Conservation (phyloP, 768 basidiomycete genomes). For the Mrakia hoshinonis region DNA sequence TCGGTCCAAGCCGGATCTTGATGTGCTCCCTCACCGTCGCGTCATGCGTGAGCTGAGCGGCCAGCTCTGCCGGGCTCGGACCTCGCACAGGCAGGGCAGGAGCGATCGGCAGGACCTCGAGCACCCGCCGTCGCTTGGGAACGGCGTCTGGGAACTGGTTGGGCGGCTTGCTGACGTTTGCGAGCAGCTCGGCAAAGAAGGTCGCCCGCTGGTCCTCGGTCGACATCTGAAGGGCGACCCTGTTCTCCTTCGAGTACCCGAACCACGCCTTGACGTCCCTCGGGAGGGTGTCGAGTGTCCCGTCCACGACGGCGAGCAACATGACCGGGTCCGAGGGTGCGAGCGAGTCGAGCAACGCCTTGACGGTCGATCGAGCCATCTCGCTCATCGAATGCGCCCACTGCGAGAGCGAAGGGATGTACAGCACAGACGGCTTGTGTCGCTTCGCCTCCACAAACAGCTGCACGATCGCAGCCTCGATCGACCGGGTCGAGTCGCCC, state of each 20-base stretch:
- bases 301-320: constrained; percentile 80
- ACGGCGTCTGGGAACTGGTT: constrained; percentile 83
- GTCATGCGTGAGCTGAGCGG: constrained; percentile 73
- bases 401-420: constrained; percentile 75
- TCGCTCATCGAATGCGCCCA: constrained; percentile 84
- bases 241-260: constrained; percentile 62
- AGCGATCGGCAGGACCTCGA: constrained; percentile 79
- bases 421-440: constrained; percentile 90
- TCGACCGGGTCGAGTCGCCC: constrained; percentile 80
- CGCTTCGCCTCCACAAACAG: constrained; percentile 94
- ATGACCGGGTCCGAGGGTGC: constrained; percentile 89
- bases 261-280: constrained; percentile 86
- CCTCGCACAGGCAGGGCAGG: constrained; percentile 79
- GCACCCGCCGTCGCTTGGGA: constrained; percentile 67
- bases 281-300: constrained; percentile 58
- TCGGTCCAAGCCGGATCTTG: constrained; percentile 81
- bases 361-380: constrained; percentile 71
- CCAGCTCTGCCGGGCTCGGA: constrained; percentile 71
- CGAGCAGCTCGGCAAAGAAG: constrained; percentile 70
- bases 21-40: constrained; percentile 66
- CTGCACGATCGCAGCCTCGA: constrained; percentile 87
- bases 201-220: constrained; percentile 50
- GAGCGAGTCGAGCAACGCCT: constrained; percentile 82
- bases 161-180: constrained; percentile 64
- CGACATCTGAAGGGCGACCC: constrained; percentile 57